Conservation (phyloP, 768 basidiomycete genomes). For the Boletus rufocinnamomeus region DNA sequence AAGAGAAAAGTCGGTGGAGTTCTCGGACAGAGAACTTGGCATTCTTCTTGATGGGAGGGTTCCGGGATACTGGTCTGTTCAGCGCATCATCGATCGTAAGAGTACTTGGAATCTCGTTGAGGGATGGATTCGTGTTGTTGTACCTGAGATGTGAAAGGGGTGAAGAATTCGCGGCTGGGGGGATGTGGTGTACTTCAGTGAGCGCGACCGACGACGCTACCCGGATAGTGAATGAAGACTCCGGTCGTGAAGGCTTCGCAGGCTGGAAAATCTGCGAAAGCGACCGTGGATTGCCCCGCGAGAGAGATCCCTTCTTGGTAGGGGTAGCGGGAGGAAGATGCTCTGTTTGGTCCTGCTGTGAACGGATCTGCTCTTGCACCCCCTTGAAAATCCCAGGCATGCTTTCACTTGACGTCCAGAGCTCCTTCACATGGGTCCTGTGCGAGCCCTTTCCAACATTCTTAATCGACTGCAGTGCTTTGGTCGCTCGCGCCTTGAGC, state of each 20-base stretch:
- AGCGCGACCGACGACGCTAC: constrained; percentile 24
- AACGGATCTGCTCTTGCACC: constrained; percentile 25
- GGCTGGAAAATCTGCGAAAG: constrained; percentile 33
- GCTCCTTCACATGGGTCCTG: constrained; percentile 44
- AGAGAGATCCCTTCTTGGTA: constrained; percentile 30
- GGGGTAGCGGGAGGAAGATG: constrained; percentile 15
- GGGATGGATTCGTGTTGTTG: constrained; percentile 31
- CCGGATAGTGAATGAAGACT: constrained; percentile 24
- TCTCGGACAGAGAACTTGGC: constrained; percentile 38
- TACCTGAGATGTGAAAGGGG: constrained; percentile 10
- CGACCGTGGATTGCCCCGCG: constrained; percentile 33
- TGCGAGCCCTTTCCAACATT: constrained; percentile 40
- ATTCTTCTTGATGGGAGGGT: constrained; percentile 34
- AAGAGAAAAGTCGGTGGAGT: constrained; percentile 37
- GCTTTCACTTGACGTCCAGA: constrained; percentile 34
- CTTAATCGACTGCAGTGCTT: constrained; percentile 49
- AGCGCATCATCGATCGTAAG: constrained; percentile 11
- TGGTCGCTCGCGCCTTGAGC: constrained; percentile 48
- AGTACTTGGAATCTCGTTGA: constrained; percentile 17
- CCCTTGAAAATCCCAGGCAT: constrained; percentile 31
- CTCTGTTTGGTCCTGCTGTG: constrained; percentile 17
- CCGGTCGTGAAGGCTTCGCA: constrained; percentile 32
- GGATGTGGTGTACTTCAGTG: constrained; percentile 18
- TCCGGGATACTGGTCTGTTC: constrained; percentile 36
- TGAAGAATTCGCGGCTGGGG: constrained; percentile 9